Conservation (phyloP, 108 stramenopile species). For the Halocafeteria seosinensis region DNA sequence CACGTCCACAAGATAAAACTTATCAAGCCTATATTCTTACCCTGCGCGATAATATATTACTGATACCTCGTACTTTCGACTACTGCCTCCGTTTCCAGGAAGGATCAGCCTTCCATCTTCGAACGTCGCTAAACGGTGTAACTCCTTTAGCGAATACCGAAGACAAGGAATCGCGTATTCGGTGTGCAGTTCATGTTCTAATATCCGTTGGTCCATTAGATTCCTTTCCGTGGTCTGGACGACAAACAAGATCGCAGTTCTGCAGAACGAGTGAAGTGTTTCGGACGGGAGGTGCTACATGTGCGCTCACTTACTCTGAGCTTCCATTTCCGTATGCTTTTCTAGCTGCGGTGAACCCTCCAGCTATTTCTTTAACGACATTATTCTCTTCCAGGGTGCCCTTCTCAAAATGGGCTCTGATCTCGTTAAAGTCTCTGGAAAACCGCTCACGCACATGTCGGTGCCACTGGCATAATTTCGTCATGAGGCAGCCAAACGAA, state of each 20-base stretch:
- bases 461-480: conserved; percentile 52
- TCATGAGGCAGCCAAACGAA: conserved; percentile 58
- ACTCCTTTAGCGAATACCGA: conserved; percentile 45
- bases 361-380: not conserved
- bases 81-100: too few relatives aligned
- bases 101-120: too few relatives aligned
- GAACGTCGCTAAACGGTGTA: conserved; percentile 2
- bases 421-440: too few relatives aligned
- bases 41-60: too few relatives aligned
- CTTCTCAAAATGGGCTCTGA: too few relatives aligned
- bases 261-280: not conserved
- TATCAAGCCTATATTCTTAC: too few relatives aligned
- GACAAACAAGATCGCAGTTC: conserved; percentile 53
- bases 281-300: not conserved
- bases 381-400: not conserved
- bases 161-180: conserved; percentile 54
- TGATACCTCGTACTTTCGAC: too few relatives aligned
- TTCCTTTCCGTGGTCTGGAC: conserved; percentile 86
- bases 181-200: conserved; percentile 68
- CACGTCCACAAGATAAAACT: too few relatives aligned
- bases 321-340: too few relatives aligned
- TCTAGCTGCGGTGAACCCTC: not conserved
- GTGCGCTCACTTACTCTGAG: not conserved
- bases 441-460: conserved; percentile 16
- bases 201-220: conserved; percentile 73